Evolutionary conservation across 202 grass and related monocot species (phyloP), one percentile per base, ranked within the genome.

Genomic region (Digitaria exilis): DNA sequence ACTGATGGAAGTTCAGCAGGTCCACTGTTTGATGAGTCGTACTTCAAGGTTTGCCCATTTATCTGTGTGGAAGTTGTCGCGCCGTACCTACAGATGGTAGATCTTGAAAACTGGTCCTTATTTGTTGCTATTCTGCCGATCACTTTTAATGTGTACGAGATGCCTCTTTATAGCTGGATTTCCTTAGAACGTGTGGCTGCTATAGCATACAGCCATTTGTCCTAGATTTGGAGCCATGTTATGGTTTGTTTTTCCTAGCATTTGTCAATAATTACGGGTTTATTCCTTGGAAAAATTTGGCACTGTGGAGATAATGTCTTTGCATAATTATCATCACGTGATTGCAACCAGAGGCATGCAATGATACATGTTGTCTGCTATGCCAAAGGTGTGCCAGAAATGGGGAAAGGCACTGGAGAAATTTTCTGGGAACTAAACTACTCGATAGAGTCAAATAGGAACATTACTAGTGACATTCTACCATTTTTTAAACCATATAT

Each of bases 101-200:
- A 87, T 87, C 75, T 76, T 81, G 26, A 68, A 58, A 79, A 35
- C 44, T 45, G 52, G 84, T 75, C 69, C 43, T 79, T 77, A n/a
- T 77, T 77, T 69, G 59, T 41, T 78, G 32, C 51, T 69, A 63
- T 83, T 75, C 46, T 63, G 7, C 69, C 13, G 26, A 49, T 52
- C 84, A 74, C 50, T 58, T 61, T 50, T 83, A 75, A 62, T 69
- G 44, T 26, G 43, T 80, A 87, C 41, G 25, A 45, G 32, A 75
- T 55, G 51, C 70, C 73, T 80, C 56, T 80, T 63, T 75, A 73
- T 74, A 75, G 79, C 73, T 79, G 80, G 66, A 83, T 58, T 79
- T 86, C 19, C 43, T 74, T 68, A 9, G 34, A 79, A 61, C 25
- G 50, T 79, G 50, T 79, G 68, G 67, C 50, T 73, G 15, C 51